Percentiles rank a stretch among this genome's conserved stretches.
Conservation (phyloP, 192 early-diverging fungal genomes). For the Backusella tuberculispora region DNA sequence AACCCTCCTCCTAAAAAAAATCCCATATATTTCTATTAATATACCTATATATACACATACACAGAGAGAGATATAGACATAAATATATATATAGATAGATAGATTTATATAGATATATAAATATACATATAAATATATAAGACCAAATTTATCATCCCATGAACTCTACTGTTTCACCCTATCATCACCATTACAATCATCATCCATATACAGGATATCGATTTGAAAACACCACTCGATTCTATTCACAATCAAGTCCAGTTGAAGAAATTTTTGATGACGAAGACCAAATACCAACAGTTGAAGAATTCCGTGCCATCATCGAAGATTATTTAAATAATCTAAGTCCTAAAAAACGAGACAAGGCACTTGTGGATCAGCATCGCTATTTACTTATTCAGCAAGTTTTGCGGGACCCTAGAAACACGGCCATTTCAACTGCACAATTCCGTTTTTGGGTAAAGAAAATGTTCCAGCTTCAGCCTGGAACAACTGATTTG, state of each 20-base stretch:
- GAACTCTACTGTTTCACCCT: constrained; percentile 20
- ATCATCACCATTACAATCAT: constrained; percentile 14
- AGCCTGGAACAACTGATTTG: constrained; percentile 40
- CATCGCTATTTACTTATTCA: constrained; percentile 54
- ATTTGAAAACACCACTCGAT: constrained; percentile 23
- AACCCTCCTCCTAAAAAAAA: neutral
- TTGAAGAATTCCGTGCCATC: constrained; percentile 48
- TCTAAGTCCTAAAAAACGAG: constrained; percentile 54
- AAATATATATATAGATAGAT: neutral
- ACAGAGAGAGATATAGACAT: neutral
- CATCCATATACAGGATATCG: constrained; percentile 26
- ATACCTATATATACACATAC: neutral
- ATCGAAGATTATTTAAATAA: constrained; percentile 55
- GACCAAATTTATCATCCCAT: constrained; percentile 4
- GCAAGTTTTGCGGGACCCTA: constrained; percentile 54
- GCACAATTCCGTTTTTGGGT: constrained; percentile 63
- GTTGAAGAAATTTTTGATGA: constrained; percentile 25
- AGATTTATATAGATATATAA: neutral
- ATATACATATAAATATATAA: too few relatives aligned
- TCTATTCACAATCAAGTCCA: constrained; percentile 14
- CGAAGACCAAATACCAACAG: constrained; percentile 47
- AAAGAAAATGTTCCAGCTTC: constrained; percentile 59
- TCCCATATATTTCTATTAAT: neutral
- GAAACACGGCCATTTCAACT: constrained; percentile 57
- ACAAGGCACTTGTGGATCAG: constrained; percentile 54